Evolutionary conservation across 768 basidiomycete genomes (phyloP).

Genomic region (Sistotremastrum suecicum): DNA sequence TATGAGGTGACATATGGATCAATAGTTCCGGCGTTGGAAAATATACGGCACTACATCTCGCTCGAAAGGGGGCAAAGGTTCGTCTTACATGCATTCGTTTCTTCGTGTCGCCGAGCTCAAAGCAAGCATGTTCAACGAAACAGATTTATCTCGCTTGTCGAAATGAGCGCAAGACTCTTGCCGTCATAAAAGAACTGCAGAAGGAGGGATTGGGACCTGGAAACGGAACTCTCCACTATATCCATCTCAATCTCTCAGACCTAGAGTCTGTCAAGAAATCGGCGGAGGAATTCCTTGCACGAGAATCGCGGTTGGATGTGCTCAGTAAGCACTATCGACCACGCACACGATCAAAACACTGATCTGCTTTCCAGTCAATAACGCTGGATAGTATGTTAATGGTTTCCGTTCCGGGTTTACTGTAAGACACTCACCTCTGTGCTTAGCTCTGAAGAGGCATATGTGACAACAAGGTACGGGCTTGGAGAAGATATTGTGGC

Average conservation of each 20-base stretch:
- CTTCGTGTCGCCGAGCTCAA: conserved; percentile 39
- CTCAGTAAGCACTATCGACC: conserved; percentile 23
- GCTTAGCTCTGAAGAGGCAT: too few relatives aligned
- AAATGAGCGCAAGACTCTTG: conserved; percentile 28
- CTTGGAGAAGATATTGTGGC: too few relatives aligned
- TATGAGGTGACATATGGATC: background rate
- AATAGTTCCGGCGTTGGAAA: conserved; percentile 22
- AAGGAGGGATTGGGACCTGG: conserved; percentile 28
- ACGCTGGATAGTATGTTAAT: too few relatives aligned
- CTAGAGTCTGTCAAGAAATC: conserved; percentile 30
- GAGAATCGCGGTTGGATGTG: conserved; percentile 40
- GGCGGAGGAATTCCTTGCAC: conserved; percentile 34
- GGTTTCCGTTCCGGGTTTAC: too few relatives aligned
- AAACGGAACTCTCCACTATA: conserved; percentile 32
- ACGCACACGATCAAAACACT: too few relatives aligned
- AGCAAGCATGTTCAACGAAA: conserved; percentile 30
- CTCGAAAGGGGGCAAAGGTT: conserved; percentile 27
- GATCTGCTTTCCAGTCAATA: too few relatives aligned
- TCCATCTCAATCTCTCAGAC: conserved; percentile 37
- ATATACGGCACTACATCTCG: conserved; percentile 18
- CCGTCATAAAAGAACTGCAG: conserved; percentile 32
- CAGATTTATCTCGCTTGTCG: conserved; percentile 44
- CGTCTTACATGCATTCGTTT: conserved; percentile 34
- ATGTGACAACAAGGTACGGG: too few relatives aligned
- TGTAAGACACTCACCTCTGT: too few relatives aligned